Evolutionary conservation across 2,329 filamentous ascomycete genomes (phyloP), one percentile per base, ranked within the genome.

Genomic region (Coleophoma crateriformis): DNA sequence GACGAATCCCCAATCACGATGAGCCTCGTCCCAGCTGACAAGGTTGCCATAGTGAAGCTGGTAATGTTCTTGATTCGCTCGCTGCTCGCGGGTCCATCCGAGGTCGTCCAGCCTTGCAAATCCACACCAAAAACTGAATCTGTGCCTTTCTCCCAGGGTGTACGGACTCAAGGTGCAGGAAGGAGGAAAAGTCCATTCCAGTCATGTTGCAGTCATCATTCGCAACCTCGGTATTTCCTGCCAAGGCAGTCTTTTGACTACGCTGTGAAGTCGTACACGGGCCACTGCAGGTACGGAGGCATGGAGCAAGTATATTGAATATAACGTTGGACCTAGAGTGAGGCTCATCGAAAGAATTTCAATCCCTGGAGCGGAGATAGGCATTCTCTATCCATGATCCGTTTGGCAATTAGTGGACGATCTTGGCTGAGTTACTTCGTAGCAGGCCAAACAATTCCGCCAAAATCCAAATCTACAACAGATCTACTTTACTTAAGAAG

Each of bases 221-320:
- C 12, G 54, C 37, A 3, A 64, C 51, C 53, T 71, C 65, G 5
- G 66, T 63, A n/a, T 72, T 68, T 1, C 68, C 68, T 2, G 65
- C 52, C 11, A 69, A 46, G 14, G 61, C 60, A 7, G 48, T 46
- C 5, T 54, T 54, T 49, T 10, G 51, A 45, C 19, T 20, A 8
- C 8, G 4, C 13, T 0, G 52, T 4, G 45, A 61, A 58, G 17
- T 13, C 40, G 32, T 54, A 46, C 32, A 59, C 14, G 6, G 6
- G 57, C 47, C 8, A 38, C 56, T 7, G 48, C 40, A 8, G 34
- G 50, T 4, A 22, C 8, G 32, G 17, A 50, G 5, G 38, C 41
- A 17, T 15, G 2, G 19, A 19, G 12, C 19, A 8, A 13, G 39
- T 17, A 4, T 13, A 22, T 22, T 13, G 4, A 19, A 15, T 37